Percentiles rank a stretch among this genome's conserved stretches.
Evolutionary conservation across 768 basidiomycete species (phyloP).

Genomic region (Daedaleopsis sinensis): DNA sequence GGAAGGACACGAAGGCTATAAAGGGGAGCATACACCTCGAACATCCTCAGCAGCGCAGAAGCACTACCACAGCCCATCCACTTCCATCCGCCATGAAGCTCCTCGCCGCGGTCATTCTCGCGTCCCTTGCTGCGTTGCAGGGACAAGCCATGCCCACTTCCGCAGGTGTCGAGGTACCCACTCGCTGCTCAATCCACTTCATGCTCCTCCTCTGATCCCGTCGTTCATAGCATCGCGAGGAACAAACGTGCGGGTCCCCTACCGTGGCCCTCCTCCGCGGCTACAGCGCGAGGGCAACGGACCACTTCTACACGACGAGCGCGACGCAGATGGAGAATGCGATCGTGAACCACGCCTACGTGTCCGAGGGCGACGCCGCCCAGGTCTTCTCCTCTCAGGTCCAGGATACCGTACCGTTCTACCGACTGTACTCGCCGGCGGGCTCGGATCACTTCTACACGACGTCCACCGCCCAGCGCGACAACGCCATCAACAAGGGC

Average conservation of each 20-base stretch:
- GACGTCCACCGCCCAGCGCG: neutral
- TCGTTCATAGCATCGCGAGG: too few relatives aligned
- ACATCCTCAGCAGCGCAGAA: too few relatives aligned
- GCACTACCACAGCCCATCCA: too few relatives aligned
- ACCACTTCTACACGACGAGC: constrained; percentile 11
- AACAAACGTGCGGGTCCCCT: neutral
- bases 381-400: neutral
- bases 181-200: too few relatives aligned
- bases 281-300: constrained; percentile 7
- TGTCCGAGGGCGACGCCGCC: neutral
- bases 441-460: constrained; percentile 4
- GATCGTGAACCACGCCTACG: neutral
- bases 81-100: too few relatives aligned
- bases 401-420: neutral
- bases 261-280: constrained; percentile 24
- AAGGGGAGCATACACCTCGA: too few relatives aligned
- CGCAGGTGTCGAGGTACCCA: too few relatives aligned
- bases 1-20: too few relatives aligned
- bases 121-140: too few relatives aligned
- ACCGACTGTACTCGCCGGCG: neutral
- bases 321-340: neutral
- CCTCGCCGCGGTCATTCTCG: too few relatives aligned
- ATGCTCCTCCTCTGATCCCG: too few relatives aligned
- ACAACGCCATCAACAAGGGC: constrained; percentile 11
- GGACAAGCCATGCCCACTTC: too few relatives aligned